Evolutionary conservation across 352 stramenopile species (phyloP).

Genomic region (Phytophthora vignae): DNA sequence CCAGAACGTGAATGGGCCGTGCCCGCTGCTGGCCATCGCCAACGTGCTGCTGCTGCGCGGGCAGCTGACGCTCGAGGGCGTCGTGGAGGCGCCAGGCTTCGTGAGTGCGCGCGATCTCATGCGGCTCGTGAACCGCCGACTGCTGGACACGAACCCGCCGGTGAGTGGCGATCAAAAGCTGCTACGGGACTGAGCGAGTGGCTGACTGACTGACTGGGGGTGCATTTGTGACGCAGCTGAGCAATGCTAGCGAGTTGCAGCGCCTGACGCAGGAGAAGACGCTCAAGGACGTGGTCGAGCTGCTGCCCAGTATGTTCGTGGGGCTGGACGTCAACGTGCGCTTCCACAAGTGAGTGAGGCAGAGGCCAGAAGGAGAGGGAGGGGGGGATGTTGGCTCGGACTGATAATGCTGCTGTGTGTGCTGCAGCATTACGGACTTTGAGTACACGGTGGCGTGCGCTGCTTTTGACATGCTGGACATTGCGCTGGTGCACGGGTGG

Average conservation of each 20-base stretch:
- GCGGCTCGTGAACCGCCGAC: slow-evolving; percentile 87
- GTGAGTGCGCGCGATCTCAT: slow-evolving; percentile 93
- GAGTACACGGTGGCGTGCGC: slow-evolving; percentile 96
- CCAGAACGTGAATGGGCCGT: slow-evolving; percentile 99
- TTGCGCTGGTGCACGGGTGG: slow-evolving; percentile 98
- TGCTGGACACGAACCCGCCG: slow-evolving; percentile 87
- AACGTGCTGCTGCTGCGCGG: slow-evolving; percentile 96
- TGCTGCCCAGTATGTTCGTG: slow-evolving; percentile 95
- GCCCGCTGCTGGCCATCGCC: slow-evolving; percentile 95
- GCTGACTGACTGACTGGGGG: slow-evolving; percentile 5
- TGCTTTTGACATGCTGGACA: slow-evolving; percentile 96
- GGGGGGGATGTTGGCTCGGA: not conserved
- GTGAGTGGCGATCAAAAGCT: slow-evolving; percentile 39
- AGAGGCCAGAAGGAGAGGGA: no score
- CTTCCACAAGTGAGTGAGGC: slow-evolving; percentile 87
- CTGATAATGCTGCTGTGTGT: slow-evolving; percentile 13
- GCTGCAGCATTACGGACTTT: slow-evolving; percentile 85
- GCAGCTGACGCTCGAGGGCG: slow-evolving; percentile 82
- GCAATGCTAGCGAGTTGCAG: slow-evolving; percentile 57
- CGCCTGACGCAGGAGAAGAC: slow-evolving; percentile 85
- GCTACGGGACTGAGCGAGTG: not conserved
- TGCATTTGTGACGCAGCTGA: slow-evolving; percentile 36
- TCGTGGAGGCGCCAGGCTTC: slow-evolving; percentile 62
- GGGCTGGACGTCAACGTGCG: slow-evolving; percentile 99
- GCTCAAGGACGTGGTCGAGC: slow-evolving; percentile 88